Percentiles rank a stretch among this genome's conserved stretches.
Evolutionary conservation across 106 monocot species (phyloP).

Genomic region (Dendrobium nobile): DNA sequence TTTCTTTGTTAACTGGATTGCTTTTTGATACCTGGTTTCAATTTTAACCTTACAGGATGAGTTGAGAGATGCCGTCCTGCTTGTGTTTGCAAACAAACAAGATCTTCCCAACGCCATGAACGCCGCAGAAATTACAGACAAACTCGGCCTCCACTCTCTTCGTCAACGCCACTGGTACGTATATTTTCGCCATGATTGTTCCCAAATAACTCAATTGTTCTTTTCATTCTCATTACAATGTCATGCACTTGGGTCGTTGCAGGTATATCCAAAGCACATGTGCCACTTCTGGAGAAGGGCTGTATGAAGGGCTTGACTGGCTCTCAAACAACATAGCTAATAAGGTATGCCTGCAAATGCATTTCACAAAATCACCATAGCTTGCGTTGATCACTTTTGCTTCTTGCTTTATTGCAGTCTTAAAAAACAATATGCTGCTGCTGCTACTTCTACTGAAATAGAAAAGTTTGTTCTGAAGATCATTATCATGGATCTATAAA

Average conservation of each 20-base stretch:
- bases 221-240: too few species aligned
- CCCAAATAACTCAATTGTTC: too few species aligned
- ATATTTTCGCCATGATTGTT: too few species aligned
- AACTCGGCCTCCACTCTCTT: constrained; percentile 11
- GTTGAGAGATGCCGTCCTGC: constrained; percentile 14
- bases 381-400: too few species aligned
- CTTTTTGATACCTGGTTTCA: not conserved
- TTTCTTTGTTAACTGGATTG: too few species aligned
- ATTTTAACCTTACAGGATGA: constrained; percentile 6
- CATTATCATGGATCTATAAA: too few species aligned
- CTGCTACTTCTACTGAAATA: too few species aligned
- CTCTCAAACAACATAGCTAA: constrained; percentile 21
- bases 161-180: constrained; percentile 14
- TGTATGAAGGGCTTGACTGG: constrained; percentile 20
- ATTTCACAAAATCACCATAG: too few species aligned
- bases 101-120: constrained; percentile 11
- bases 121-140: too few species aligned
- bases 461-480: too few species aligned
- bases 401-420: too few species aligned
- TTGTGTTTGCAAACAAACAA: constrained; percentile 18
- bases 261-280: constrained; percentile 22
- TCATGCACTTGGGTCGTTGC: not conserved
- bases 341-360: constrained; percentile 3
- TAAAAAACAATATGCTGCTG: too few species aligned
- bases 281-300: constrained; percentile 19